Evolutionary conservation across 805 yeast genomes (phyloP), one percentile per base, ranked within the genome.

Genomic region (Candida schatavii): DNA sequence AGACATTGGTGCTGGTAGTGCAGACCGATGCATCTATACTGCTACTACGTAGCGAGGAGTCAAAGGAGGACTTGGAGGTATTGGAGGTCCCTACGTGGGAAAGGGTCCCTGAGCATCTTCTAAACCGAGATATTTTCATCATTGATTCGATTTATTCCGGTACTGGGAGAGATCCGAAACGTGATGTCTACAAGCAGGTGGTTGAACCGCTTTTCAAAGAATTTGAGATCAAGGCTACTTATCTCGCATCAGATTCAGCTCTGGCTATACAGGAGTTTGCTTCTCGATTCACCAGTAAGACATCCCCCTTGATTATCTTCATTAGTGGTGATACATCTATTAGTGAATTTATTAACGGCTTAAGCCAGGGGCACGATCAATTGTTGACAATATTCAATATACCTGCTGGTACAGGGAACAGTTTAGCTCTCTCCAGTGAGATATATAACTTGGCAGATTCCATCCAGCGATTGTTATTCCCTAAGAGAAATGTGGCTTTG

Each of bases 331-430:
- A 90, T 55, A 89, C 97, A 0, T 81, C 95, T 1, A 66, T 88
- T 4, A 79, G 76, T 38, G 97, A 90, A 57, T 78, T 90, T 39
- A 51, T 88, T 42, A 89, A 89, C 56, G 67, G 60, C 15, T 56
- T 74, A 21, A 54, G 47, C 10, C 15, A 13, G 39, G 2, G 27
- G 11, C 34, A 6, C 3, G 38, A 39, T 4, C 40, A 28, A 46
- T 33, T 39, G 1, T 41, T 68, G 5, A 48, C 52, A 1, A 40
- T 78, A 2, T 50, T 62, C 27, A 19, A 38, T 17, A 57, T 90
- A 13, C 95, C 97, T 0, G 70, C 81, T 45, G 97, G 97, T 1
- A 84, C 95, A 0, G 97, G 96, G 0, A 90, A 90, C 57, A 89
- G 95, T 1, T 67, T 88, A 45, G 77, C 87, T 2, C 73, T 76